Evolutionary conservation across 495 filamentous ascomycete species (phyloP).

Genomic region (Clavariopsis aquatica): DNA sequence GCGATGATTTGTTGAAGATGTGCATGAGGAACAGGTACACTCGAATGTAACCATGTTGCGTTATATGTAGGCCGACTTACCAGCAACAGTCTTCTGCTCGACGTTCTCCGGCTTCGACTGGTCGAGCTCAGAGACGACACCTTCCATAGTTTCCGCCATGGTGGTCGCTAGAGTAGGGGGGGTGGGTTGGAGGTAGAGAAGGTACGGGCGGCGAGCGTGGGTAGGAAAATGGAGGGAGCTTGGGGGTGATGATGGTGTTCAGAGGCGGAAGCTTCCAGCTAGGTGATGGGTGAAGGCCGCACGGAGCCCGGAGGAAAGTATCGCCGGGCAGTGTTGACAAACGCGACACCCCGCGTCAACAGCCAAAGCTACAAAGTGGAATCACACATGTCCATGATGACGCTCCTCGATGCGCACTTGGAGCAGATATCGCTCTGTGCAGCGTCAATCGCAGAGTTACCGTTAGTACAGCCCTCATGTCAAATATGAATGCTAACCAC

Average conservation of each 20-base stretch:
- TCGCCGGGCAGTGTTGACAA: constrained; percentile 24
- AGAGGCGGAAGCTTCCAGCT: constrained; percentile 27
- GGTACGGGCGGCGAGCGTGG: constrained; percentile 9
- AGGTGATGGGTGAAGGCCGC: background rate
- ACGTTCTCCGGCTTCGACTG: constrained; percentile 33
- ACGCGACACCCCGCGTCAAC: constrained; percentile 3
- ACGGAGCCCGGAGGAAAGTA: constrained; percentile 5
- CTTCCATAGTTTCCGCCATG: constrained; percentile 50
- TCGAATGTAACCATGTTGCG: constrained; percentile 28
- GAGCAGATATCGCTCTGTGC: constrained; percentile 89
- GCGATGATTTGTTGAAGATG: background rate
- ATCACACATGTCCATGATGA: constrained; percentile 43
- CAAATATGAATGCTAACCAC: constrained; percentile 2
- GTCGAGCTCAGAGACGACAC: constrained; percentile 39
- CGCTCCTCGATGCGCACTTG: constrained; percentile 81
- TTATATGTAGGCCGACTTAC: constrained; percentile 24
- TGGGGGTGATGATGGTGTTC: constrained; percentile 10
- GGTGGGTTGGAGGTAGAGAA: constrained; percentile 14
- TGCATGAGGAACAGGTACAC: constrained; percentile 25
- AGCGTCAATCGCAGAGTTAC: constrained; percentile 77
- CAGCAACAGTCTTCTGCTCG: constrained; percentile 37
- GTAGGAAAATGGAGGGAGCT: background rate
- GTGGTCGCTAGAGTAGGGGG: constrained; percentile 7
- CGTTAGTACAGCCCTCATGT: constrained; percentile 54
- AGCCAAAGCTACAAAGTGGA: background rate